Evolutionary conservation across 169 alveolate species (phyloP).

Genomic region (Babesia caballi): DNA sequence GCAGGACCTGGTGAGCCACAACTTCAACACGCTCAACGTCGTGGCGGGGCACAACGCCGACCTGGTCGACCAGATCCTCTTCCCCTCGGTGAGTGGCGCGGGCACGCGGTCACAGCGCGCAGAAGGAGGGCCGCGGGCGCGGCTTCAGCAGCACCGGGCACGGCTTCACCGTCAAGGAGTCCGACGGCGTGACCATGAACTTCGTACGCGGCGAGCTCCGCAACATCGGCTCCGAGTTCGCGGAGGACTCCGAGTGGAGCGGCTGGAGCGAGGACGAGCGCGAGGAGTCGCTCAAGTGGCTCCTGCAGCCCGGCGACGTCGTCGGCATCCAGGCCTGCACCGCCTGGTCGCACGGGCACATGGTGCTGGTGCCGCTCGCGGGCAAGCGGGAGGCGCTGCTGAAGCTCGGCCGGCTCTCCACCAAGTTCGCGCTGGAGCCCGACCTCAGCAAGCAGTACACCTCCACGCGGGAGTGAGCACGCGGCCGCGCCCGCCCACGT

Average conservation of each 20-base stretch:
- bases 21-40: constrained; percentile 14
- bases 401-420: constrained; percentile 37
- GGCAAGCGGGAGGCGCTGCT: constrained; percentile 12
- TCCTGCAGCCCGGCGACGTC: constrained; percentile 74
- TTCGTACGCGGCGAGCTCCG: constrained; percentile 19
- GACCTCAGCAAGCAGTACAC: constrained; percentile 45
- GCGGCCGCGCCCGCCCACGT: no score
- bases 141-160: constrained; percentile 38
- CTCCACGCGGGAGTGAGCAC: neutral
- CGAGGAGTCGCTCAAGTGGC: constrained; percentile 63
- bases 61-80: constrained; percentile 26
- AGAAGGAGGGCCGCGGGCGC: neutral
- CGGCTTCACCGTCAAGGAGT: constrained; percentile 49
- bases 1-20: constrained; percentile 62
- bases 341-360: constrained; percentile 78
- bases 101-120: neutral
- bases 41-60: constrained; percentile 39
- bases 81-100: constrained; percentile 23
- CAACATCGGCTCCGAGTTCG: constrained; percentile 37
- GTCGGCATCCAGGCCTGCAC: constrained; percentile 66
- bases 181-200: constrained; percentile 37
- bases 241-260: constrained; percentile 50
- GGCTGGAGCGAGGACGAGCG: constrained; percentile 62
- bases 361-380: constrained; percentile 53
- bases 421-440: constrained; percentile 40